These are phyloP conservation scores for Heterococcus sp. DNA, from an alignment of 108 stramenopile species.

Conservation along the genomic window DNA sequence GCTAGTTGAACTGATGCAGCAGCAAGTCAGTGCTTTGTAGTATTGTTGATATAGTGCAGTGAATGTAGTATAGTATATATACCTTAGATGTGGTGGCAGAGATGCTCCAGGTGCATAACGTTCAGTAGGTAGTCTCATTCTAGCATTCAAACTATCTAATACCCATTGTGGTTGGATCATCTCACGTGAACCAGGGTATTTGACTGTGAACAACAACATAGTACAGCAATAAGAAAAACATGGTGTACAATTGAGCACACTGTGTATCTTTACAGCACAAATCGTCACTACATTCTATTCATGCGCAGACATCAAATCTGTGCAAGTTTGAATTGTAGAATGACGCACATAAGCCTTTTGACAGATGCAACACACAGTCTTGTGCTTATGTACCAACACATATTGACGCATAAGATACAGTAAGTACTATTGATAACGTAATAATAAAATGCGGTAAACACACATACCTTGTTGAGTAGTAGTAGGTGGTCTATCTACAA, in stretches of 20 bases:
- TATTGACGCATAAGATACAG: neutral
- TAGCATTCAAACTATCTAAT: conserved; percentile 86
- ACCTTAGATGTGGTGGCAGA: conserved; percentile 85
- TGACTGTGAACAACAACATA: neutral
- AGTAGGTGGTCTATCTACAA: conserved; percentile 60
- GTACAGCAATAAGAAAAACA: too few relatives aligned
- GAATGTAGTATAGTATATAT: neutral
- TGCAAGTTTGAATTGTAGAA: too few relatives aligned
- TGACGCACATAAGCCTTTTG: too few relatives aligned
- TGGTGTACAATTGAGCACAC: too few relatives aligned
- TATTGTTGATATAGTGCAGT: neutral
- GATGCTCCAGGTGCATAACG: conserved; percentile 71
- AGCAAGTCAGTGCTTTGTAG: neutral
- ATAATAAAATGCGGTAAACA: too few relatives aligned
- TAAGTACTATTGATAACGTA: too few relatives aligned
- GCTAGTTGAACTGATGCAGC: neutral
- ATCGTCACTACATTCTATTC: too few relatives aligned
- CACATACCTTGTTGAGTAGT: neutral
- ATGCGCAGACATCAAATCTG: too few relatives aligned
- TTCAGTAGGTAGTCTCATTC: conserved; percentile 76
- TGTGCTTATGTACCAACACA: neutral
- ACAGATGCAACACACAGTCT: too few relatives aligned
- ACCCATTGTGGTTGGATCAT: conserved; percentile 98
- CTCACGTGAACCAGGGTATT: conserved; percentile 62
- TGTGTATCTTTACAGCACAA: too few relatives aligned